Conservation (phyloP, 306 rosid species). For the Senna siamea region DNA sequence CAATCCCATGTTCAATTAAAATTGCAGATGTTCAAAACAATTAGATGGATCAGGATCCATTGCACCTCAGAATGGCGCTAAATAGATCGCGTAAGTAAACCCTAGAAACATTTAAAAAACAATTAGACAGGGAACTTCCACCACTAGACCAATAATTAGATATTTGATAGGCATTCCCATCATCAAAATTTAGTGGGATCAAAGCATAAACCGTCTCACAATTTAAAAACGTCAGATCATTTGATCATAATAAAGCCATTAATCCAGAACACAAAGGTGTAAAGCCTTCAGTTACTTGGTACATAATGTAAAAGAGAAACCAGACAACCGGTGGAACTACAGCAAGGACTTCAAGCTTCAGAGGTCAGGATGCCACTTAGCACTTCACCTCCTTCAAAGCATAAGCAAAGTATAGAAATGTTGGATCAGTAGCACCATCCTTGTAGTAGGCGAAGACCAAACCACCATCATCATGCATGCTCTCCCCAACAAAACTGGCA, state of each 20-base stretch:
- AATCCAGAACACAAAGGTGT: not conserved
- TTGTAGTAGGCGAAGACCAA: constrained; percentile 74
- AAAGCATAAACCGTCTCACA: not conserved
- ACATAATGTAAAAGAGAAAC: constrained; percentile 1
- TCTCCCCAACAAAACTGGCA: constrained; percentile 71
- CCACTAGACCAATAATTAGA: not conserved
- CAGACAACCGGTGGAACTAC: constrained; percentile 29
- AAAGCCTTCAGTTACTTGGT: constrained; percentile 17
- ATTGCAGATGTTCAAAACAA: not conserved
- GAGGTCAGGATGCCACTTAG: constrained; percentile 34
- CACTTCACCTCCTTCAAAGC: constrained; percentile 78
- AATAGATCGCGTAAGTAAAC: too few species aligned
- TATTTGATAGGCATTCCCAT: too few species aligned
- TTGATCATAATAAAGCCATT: not conserved
- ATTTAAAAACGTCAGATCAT: not conserved
- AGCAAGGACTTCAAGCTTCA: constrained; percentile 34
- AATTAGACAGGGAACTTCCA: not conserved
- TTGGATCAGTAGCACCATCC: constrained; percentile 71
- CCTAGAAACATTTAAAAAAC: too few species aligned
- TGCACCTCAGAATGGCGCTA: too few species aligned
- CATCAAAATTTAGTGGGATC: not conserved
- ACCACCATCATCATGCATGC: constrained; percentile 62
- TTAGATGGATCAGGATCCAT: too few species aligned
- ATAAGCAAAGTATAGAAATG: constrained; percentile 59
- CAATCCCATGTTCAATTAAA: not conserved